Conservation (phyloP, 1,284 basidiomycete species). For the Apiotrichum gamsii region DNA sequence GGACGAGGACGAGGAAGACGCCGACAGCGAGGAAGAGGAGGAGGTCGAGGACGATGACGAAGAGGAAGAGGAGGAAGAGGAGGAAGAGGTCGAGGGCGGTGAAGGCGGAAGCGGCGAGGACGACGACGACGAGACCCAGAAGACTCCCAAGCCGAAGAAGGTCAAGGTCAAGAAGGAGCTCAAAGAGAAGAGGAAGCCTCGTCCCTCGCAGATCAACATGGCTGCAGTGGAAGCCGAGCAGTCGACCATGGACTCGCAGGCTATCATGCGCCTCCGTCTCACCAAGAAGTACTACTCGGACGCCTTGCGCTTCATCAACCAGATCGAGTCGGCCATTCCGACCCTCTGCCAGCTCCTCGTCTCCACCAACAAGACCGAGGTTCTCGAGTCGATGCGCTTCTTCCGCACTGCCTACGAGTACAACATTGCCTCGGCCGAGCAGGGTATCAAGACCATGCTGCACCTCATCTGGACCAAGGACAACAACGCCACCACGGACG, state of each 20-base stretch:
- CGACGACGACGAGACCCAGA: constrained; percentile 16
- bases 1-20: constrained; percentile 54
- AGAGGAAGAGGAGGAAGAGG: constrained; percentile 45
- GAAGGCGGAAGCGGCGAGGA: no score
- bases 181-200: constrained; percentile 52
- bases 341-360: constrained; percentile 72
- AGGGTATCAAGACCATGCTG: constrained; percentile 85
- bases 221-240: constrained; percentile 59
- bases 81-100: no score
- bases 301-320: constrained; percentile 76
- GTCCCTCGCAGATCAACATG: constrained; percentile 59
- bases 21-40: constrained; percentile 47
- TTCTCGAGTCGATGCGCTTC: constrained; percentile 92
- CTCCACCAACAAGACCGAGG: constrained; percentile 87
- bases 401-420: constrained; percentile 82
- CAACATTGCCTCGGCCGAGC: constrained; percentile 68
- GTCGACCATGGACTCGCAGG: constrained; percentile 57
- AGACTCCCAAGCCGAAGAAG: constrained; percentile 18
- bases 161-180: constrained; percentile 44
- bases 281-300: constrained; percentile 83
- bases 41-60: constrained; percentile 28
- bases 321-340: constrained; percentile 72
- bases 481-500: constrained; percentile 60
- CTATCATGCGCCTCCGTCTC: constrained; percentile 66
- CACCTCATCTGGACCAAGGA: constrained; percentile 98